These are phyloP conservation scores for Aspergillus flavus DNA, from an alignment of 2,329 filamentous ascomycete genomes.

Conservation along the genomic window DNA sequence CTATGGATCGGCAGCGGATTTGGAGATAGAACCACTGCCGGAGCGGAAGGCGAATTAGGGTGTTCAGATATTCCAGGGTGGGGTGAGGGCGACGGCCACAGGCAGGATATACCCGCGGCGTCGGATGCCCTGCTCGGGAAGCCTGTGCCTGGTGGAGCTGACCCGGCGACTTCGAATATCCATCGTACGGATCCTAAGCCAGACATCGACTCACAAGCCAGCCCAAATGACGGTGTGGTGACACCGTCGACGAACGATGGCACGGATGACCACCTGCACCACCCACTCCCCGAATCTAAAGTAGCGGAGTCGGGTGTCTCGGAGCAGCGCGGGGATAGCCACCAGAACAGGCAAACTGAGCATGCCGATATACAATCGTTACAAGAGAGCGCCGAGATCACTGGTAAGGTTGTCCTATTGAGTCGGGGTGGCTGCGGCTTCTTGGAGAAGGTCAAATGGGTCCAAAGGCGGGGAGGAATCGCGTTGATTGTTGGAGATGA, in stretches of 20 bases:
- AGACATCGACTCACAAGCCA: conserved; percentile 23
- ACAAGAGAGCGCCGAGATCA: conserved; percentile 89
- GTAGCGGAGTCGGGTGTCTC: conserved; percentile 36
- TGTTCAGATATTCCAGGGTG: conserved; percentile 94
- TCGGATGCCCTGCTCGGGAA: conserved; percentile 25
- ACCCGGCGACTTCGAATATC: conserved; percentile 21
- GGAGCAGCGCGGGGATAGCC: conserved; percentile 37
- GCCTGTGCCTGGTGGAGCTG: conserved; percentile 27
- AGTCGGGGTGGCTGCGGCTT: conserved; percentile 95
- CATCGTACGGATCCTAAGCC: conserved; percentile 26
- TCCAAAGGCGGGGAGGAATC: conserved; percentile 82
- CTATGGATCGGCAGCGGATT: conserved; percentile 95
- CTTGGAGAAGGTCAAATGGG: conserved; percentile 96
- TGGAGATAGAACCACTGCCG: conserved; percentile 63
- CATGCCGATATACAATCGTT: conserved; percentile 91
- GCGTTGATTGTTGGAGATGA: conserved; percentile 95
- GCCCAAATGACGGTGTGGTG: conserved; percentile 16
- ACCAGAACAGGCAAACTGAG: conserved; percentile 38
- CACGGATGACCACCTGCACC: conserved; percentile 81
- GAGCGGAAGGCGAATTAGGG: conserved; percentile 80
- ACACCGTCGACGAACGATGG: conserved; percentile 63
- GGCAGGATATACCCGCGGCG: conserved; percentile 24
- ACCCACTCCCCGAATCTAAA: conserved; percentile 52
- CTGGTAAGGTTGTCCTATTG: conserved; percentile 87
- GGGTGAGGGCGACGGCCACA: conserved; percentile 60